These are phyloP conservation scores for Arthrobotrys entomopaga DNA, from an alignment of 2,329 filamentous ascomycete species.

Conservation along the genomic window DNA sequence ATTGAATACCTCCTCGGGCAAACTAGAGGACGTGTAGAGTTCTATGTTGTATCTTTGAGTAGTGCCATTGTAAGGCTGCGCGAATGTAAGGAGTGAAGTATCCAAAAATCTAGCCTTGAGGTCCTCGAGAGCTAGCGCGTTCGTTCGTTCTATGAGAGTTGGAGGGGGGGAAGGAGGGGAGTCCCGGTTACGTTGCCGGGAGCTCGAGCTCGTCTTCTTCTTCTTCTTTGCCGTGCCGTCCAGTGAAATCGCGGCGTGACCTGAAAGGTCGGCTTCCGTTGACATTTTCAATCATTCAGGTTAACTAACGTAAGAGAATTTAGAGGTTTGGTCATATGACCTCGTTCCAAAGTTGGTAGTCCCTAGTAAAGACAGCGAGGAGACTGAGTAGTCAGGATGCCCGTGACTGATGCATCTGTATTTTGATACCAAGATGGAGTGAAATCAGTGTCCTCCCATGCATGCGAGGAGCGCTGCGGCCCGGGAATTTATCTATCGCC, in stretches of 20 bases:
- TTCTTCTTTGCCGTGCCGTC: slow-evolving; percentile 43
- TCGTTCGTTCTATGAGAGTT: slow-evolving; percentile 44
- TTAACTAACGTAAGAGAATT: too few relatives aligned
- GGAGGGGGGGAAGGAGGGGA: slow-evolving; percentile 14
- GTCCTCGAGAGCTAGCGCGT: slow-evolving; percentile 35
- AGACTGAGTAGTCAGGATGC: too few relatives aligned
- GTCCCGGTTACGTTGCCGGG: slow-evolving; percentile 1
- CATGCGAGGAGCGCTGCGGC: not conserved
- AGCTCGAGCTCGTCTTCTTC: not conserved
- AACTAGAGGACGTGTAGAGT: slow-evolving; percentile 56
- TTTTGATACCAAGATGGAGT: too few relatives aligned
- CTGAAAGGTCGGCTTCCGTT: slow-evolving; percentile 7
- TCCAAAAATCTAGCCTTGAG: slow-evolving; percentile 47
- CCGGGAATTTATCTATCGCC: not conserved
- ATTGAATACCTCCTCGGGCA: slow-evolving; percentile 51
- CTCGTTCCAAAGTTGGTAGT: too few relatives aligned
- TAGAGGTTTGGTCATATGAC: too few relatives aligned
- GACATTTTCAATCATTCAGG: slow-evolving; percentile 23
- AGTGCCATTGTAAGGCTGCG: slow-evolving; percentile 2
- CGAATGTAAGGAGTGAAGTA: slow-evolving; percentile 33
- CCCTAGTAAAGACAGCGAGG: too few relatives aligned
- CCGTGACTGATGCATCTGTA: too few relatives aligned
- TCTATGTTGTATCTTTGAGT: slow-evolving; percentile 48
- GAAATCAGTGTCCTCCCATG: too few relatives aligned
- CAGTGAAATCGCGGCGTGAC: slow-evolving; percentile 33